Evolutionary conservation across 441 rosid species (phyloP).

Genomic region (Metrosideros polymorpha): DNA sequence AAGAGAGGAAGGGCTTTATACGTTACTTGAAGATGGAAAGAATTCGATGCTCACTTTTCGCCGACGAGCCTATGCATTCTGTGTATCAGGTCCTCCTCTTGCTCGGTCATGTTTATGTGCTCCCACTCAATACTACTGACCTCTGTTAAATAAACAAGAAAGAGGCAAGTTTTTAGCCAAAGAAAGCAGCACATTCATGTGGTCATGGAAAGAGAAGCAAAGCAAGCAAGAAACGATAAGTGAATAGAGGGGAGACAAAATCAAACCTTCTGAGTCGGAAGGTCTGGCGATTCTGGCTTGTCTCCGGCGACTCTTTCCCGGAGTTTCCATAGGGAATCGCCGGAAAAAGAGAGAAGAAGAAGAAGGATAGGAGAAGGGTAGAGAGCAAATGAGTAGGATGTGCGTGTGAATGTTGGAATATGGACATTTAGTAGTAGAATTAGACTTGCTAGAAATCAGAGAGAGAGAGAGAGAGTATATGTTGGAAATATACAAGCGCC

Average conservation of each 20-base stretch:
- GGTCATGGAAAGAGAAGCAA: not conserved
- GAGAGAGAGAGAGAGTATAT: not conserved
- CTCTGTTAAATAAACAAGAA: slow-evolving; percentile 22
- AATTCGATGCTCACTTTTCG: slow-evolving; percentile 34
- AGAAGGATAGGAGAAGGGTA: not conserved
- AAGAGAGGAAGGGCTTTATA: not conserved
- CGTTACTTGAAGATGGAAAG: not conserved
- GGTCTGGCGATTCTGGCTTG: slow-evolving; percentile 9
- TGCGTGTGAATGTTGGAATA: not conserved
- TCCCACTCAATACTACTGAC: slow-evolving; percentile 71
- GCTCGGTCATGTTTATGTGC: slow-evolving; percentile 49
- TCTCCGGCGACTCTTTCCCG: slow-evolving; percentile 9
- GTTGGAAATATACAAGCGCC: not conserved
- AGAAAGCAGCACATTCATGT: not conserved
- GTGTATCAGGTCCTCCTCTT: slow-evolving; percentile 72
- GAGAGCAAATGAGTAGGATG: not conserved
- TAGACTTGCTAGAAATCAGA: not conserved
- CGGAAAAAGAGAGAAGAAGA: not conserved
- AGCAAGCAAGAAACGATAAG: not conserved
- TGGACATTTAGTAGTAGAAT: not conserved
- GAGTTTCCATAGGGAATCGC: slow-evolving; percentile 19
- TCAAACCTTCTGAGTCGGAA: slow-evolving; percentile 34
- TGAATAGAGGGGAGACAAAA: not conserved
- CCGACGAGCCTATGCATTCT: slow-evolving; percentile 76
- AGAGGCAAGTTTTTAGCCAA: not conserved